Evolutionary conservation across 805 yeast species (phyloP), one percentile per base, ranked within the genome.

Genomic region (Schwanniomyces sp.): DNA sequence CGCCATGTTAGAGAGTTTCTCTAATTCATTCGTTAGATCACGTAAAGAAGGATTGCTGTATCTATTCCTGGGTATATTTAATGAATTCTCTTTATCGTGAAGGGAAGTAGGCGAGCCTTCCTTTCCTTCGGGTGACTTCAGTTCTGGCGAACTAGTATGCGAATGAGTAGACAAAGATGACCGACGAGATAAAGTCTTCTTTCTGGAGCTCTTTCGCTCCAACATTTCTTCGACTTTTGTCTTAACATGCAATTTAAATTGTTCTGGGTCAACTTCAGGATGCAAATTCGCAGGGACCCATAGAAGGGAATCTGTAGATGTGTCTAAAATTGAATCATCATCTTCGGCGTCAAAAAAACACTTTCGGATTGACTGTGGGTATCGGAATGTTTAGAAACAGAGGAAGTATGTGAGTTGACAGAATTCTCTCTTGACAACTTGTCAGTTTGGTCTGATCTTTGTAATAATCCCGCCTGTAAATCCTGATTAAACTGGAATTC

Each of bases 231-330:
- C 77, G 4, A 80, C 82, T n/a, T 81, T 75, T 25, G 70, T 64
- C 48, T 84, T 84, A 40, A 87, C 84, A 59, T 86, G 86, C 53
- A 77, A 79, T 53, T 83, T 73, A 68, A 83, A 86, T 57, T 88
- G 89, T 58, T 88, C 95, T 2, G 98, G 98, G 24, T 95, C 91
- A n/a, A 92, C 79, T 57, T 88, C 92, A 1, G 98, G 98, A 63
- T 94, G 99, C 34, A 90, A 76, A 52, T 82, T 83, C 1, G 98
- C 99, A 0, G 98, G 98, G 1, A 94, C 97, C 99, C 99, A 92
- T 45, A 92, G 70, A 28, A 88, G 67, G 48, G 80, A 70, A 42
- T 78, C 78, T 5, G 27, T 14, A 14, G 48, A 40, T 7, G 79
- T 67, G 45, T 67, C 60, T 9, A 54, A n/a, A 12, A 32, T 29